Evolutionary conservation across 1,284 basidiomycete genomes (phyloP), one percentile per base, ranked within the genome.

Genomic region (Anthracocystis setariae): DNA sequence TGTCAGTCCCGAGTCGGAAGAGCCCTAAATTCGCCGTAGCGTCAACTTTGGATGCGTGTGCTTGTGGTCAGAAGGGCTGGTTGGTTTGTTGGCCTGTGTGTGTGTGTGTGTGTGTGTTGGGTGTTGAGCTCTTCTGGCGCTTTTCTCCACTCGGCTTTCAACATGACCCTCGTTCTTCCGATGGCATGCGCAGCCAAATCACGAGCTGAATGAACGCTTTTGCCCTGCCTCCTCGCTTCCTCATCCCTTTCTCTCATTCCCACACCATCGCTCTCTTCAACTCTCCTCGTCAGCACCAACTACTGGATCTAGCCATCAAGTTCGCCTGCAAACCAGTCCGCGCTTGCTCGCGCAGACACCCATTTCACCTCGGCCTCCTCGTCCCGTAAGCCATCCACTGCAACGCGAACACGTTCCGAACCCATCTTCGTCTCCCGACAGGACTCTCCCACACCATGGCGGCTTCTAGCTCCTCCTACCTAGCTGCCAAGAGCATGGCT

Each of bases 401-500:
- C 13, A 13, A 37, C 8, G 35, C 35, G 5, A 37, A 37, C 35
- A 37, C 35, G 35, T 5, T 37, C 35, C 8, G 35, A n/a, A 13
- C 17, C 35, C 8, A 37, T 15, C 5, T 37, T 17, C 12, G 12
- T n/a, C 35, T 37, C 35, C 8, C n/a, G 8, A 9, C n/a, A 17
- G 35, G n/a, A 8, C 5, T n/a, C 5, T 37, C 15, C 29, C 7
- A 29, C 29, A n/a, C 35, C 8, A 63, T 71, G 63, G 50, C 63
- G 3, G 33, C 62, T 25, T 53, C 68, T 1, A 59, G 46, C 58
- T 59, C 58, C n/a, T 59, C 67, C 1, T 72, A 63, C 18, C 52
- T 72, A 17, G 46, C 59, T 9, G 51, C 51, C 20, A 72, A 63
- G 56, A 47, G 69, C 47, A n/a, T 73, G 42, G 56, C 73, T 12